phyloP scores from a whole-genome alignment of 305 asterid species.

The Withania somnifera region DNA sequence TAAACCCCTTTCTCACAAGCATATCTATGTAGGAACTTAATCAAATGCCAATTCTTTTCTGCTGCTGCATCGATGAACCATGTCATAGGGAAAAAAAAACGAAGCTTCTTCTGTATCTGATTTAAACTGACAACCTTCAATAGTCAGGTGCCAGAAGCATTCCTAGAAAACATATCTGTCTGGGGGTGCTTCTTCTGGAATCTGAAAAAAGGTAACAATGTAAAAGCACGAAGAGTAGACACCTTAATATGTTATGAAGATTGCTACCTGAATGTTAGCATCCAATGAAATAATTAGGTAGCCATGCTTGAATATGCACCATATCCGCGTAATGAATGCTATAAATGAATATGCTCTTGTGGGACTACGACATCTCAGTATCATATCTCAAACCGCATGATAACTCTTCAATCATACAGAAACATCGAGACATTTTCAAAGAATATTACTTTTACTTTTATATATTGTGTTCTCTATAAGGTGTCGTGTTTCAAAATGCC shows the following conservation, averaged over 20 bases:
- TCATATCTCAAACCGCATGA: neutral
- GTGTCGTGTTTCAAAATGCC: neutral
- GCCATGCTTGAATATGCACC: neutral
- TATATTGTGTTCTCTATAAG: neutral
- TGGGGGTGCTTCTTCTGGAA: slow-evolving; percentile 94
- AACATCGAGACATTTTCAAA: neutral
- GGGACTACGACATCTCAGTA: neutral
- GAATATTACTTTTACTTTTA: too few species aligned
- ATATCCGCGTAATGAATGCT: neutral
- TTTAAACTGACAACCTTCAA: neutral
- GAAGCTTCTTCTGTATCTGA: neutral
- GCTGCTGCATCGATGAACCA: neutral
- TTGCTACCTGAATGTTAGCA: neutral
- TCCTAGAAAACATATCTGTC: slow-evolving; percentile 31
- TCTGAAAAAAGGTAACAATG: slow-evolving; percentile 31
- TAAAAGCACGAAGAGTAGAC: neutral
- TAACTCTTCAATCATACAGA: neutral
- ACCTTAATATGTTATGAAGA: neutral
- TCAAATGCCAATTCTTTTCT: neutral
- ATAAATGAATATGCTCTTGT: neutral
- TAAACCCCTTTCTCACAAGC: neutral
- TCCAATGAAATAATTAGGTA: neutral
- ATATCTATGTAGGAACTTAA: neutral
- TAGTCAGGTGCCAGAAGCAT: neutral
- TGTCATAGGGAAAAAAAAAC: neutral